These are phyloP conservation scores for Coelastrella sp. DNA, from an alignment of 139 green algal genomes.

Conservation along the genomic window DNA sequence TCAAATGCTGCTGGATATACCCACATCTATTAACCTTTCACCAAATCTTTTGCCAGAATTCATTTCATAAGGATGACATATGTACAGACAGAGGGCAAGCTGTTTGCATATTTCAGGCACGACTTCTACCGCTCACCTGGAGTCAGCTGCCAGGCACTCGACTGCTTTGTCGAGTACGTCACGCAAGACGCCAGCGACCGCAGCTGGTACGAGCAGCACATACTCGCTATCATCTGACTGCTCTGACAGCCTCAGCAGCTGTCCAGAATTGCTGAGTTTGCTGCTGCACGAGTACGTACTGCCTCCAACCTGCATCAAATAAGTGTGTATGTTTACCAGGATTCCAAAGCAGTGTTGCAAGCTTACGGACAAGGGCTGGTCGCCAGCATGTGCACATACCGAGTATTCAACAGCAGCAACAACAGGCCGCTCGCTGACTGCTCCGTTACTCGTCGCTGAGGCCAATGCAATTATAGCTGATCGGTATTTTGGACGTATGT, in stretches of 20 bases:
- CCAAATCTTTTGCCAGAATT: too few relatives aligned
- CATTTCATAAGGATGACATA: neutral
- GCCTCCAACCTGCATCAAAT: neutral
- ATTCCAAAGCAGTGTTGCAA: neutral
- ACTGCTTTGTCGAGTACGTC: conserved; percentile 15
- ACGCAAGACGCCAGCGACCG: neutral
- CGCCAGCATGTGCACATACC: neutral
- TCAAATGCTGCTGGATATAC: too few relatives aligned
- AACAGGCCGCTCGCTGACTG: neutral
- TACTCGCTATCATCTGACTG: conserved; percentile 26
- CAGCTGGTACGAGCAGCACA: conserved; percentile 14
- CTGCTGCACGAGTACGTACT: neutral
- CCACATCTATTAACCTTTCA: too few relatives aligned
- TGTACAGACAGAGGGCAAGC: neutral
- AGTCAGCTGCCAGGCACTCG: neutral
- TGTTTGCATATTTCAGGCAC: neutral
- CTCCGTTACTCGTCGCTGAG: neutral
- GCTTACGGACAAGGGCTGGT: neutral
- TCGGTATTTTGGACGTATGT: neutral
- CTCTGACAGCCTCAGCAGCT: conserved; percentile 28
- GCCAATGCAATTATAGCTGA: neutral
- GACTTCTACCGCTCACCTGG: neutral
- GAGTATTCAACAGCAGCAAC: neutral
- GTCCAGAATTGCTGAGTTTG: neutral
- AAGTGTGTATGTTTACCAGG: neutral